Evolutionary conservation across 345 rosid genomes (phyloP), one percentile per base, ranked within the genome.

Genomic region (Syzygium aromaticum): DNA sequence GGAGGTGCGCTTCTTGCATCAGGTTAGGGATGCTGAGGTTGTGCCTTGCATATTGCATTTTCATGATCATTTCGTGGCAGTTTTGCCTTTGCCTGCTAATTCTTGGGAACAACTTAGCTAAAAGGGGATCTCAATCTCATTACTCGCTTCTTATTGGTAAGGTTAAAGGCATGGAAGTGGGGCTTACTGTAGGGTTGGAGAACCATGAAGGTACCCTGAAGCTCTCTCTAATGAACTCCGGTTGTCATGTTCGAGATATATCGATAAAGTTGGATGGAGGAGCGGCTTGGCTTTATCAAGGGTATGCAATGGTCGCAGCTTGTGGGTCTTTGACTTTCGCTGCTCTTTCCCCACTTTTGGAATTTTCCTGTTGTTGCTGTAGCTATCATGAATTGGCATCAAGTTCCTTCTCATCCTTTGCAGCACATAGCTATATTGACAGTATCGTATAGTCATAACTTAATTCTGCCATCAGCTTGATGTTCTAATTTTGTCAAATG

Each of bases 131-230:
- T 90, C 82, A 87, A 40, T 90, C 90, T 87, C 78, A 91, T 88
- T 93, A 90, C 91, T 89, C 90, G 90, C 90, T 89, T 92, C 91
- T 93, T 93, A 89, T 94, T 87, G 91, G 88, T 90, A 93, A 98
- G 99, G 99, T 98, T 92, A 93, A 95, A 92, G 99, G 99, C 93
- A 95, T 98, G 99, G 96, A 98, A 90, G 93, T 98, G 54, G 99
- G 99, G 77, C 92, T 98, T 56, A 95, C 99, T 3, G 80, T 98
- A 85, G 95, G 95, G 88, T 93, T 98, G 96, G 93, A 92, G 90
- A 98, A 91, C 89, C 90, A 89, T 40, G 90, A 92, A 77, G 99
- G 99, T 88, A 94, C 95, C 64, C 90, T 98, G 86, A 94, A 94
- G 89, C 92, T 95, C 30, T 94, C 96, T 83, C 93, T 96, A 49